Conservation (phyloP, 805 yeast genomes). For the Saccharomyces jurei region DNA sequence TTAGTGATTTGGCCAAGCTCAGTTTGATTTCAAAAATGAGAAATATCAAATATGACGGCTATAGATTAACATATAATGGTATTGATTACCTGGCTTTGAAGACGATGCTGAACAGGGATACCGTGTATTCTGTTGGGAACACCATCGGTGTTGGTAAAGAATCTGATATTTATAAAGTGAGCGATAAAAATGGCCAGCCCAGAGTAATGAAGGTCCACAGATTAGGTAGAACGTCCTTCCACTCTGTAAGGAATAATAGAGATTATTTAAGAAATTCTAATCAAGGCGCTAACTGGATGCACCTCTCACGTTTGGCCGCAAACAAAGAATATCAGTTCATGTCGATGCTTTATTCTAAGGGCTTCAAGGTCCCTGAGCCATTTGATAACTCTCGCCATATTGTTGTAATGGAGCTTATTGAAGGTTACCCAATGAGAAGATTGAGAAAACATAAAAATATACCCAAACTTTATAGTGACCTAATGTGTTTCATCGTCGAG, state of each 20-base stretch:
- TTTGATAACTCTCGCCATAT: conserved; percentile 86
- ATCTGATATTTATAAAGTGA: conserved; percentile 84
- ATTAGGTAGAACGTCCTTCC: conserved; percentile 87
- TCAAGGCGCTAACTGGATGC: conserved; percentile 87
- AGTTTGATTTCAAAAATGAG: conserved; percentile 69
- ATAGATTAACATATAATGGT: conserved; percentile 79
- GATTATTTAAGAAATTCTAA: conserved; percentile 66
- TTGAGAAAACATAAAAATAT: conserved; percentile 63
- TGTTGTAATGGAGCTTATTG: conserved; percentile 83
- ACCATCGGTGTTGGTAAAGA: conserved; percentile 97
- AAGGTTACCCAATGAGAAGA: conserved; percentile 86
- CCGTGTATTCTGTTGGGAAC: conserved; percentile 71
- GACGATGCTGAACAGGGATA: conserved; percentile 66
- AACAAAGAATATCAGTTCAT: conserved; percentile 86
- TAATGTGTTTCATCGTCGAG: conserved; percentile 80
- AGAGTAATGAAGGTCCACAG: conserved; percentile 85
- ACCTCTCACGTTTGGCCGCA: conserved; percentile 81
- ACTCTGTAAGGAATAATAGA: conserved; percentile 86
- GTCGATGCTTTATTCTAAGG: conserved; percentile 63
- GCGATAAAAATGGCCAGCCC: conserved; percentile 55
- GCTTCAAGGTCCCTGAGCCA: conserved; percentile 82
- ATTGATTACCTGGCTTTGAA: conserved; percentile 87
- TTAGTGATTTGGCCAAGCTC: conserved; percentile 80
- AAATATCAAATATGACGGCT: conserved; percentile 94
- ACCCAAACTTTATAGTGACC: conserved; percentile 65